Percentiles rank a stretch among this genome's conserved stretches.
Evolutionary conservation across 176 grass and related monocot species (phyloP).

Genomic region (Zoysia japonica): DNA sequence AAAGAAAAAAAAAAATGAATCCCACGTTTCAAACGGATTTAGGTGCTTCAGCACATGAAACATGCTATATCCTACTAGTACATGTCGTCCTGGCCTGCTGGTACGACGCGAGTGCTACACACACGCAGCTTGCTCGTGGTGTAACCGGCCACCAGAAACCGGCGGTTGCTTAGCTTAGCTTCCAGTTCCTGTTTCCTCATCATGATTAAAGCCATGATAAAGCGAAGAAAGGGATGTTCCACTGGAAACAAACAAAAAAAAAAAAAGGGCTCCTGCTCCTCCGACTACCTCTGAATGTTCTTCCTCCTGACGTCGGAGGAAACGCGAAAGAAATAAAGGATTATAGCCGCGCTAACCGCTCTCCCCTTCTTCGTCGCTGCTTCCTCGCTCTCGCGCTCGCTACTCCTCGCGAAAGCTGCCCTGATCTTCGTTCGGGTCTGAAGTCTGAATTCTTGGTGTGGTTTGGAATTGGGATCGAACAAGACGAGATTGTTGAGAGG

Average conservation of each 20-base stretch:
- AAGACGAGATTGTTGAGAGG: neutral
- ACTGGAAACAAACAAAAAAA: conserved; percentile 55
- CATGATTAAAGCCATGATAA: conserved; percentile 46
- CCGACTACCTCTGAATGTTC: conserved; percentile 14
- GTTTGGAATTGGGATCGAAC: neutral
- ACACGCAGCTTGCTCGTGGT: conserved; percentile 9
- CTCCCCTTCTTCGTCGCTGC: neutral
- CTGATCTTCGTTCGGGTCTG: conserved; percentile 6
- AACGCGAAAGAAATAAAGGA: neutral
- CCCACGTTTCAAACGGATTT: no score
- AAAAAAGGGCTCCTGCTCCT: conserved; percentile 34
- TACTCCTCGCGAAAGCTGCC: conserved; percentile 2
- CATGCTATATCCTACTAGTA: neutral
- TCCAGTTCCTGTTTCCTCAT: conserved; percentile 32
- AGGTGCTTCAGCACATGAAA: neutral
- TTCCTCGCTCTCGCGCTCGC: neutral
- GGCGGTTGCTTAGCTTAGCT: conserved; percentile 26
- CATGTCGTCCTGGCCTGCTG: neutral
- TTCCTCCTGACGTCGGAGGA: conserved; percentile 22
- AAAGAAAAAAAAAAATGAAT: no score
- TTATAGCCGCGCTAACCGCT: neutral
- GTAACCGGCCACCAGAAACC: conserved; percentile 29
- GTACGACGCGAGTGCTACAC: neutral
- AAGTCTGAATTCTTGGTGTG: neutral
- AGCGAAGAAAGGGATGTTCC: conserved; percentile 47